Conservation (phyloP, 352 stramenopile genomes). For the Phytophthora idaei region DNA sequence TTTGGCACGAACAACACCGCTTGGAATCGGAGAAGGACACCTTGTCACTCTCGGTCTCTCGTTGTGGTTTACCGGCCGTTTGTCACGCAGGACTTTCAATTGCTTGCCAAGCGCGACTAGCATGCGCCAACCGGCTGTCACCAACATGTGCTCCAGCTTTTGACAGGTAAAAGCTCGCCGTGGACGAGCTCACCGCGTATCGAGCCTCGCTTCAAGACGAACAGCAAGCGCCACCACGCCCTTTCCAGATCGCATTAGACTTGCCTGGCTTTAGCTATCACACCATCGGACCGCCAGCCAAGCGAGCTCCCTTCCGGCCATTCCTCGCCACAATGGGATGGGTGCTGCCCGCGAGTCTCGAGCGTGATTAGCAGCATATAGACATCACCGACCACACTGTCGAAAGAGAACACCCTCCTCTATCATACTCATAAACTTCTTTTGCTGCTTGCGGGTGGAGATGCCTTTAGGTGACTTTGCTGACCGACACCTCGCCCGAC, state of each 20-base stretch:
- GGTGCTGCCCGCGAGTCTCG: slow-evolving; percentile 2
- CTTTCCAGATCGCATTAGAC: slow-evolving; percentile 1
- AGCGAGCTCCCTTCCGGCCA: slow-evolving; percentile 23
- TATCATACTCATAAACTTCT: neutral
- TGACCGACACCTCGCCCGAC: slow-evolving; percentile 1
- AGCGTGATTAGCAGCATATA: slow-evolving; percentile 11
- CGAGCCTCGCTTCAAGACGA: slow-evolving; percentile 1
- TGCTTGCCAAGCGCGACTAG: slow-evolving; percentile 28
- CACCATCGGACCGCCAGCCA: slow-evolving; percentile 24
- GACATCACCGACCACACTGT: neutral
- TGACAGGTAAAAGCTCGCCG: neutral
- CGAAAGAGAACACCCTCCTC: slow-evolving; percentile 4
- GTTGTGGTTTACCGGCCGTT: neutral
- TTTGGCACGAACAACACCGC: slow-evolving; percentile 11
- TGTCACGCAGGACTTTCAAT: slow-evolving; percentile 12
- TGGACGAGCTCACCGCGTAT: neutral
- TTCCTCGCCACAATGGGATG: slow-evolving; percentile 13
- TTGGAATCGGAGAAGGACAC: slow-evolving; percentile 18
- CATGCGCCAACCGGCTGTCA: neutral
- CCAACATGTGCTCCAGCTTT: slow-evolving; percentile 8
- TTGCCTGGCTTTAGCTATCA: slow-evolving; percentile 22
- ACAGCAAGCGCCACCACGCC: neutral
- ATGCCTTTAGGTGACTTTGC: neutral
- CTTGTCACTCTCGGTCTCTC: slow-evolving; percentile 1
- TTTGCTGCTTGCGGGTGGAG: neutral